phyloP scores from a whole-genome alignment of 148 eudicot genomes.

The Oxyria digyna region DNA sequence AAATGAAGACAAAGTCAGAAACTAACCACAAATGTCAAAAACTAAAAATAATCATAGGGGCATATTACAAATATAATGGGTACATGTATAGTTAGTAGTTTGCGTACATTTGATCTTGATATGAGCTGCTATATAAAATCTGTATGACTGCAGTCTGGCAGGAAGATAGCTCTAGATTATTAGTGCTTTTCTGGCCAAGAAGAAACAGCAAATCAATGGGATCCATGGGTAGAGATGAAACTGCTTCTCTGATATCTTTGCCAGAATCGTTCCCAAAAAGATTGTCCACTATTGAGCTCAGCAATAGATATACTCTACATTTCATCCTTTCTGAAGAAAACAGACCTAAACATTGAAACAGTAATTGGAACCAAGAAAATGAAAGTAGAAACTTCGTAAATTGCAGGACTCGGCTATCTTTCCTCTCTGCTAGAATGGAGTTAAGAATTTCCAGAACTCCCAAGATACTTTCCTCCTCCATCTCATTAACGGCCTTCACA shows the following conservation, averaged over 20 bases:
- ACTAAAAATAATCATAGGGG: background rate
- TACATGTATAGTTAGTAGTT: constrained; percentile 5
- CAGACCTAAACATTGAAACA: constrained; percentile 76
- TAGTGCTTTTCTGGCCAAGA: constrained; percentile 59
- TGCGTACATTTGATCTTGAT: constrained; percentile 61
- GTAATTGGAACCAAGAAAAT: constrained; percentile 69
- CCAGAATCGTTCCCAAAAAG: constrained; percentile 57
- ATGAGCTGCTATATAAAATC: constrained; percentile 56
- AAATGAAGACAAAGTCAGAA: background rate
- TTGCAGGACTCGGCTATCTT: constrained; percentile 26
- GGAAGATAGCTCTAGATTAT: constrained; percentile 40
- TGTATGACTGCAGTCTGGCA: constrained; percentile 74
- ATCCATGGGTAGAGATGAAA: constrained; percentile 64
- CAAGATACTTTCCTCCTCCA: constrained; percentile 63
- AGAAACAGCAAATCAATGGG: constrained; percentile 76
- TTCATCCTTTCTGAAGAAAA: constrained; percentile 71
- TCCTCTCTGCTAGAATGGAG: constrained; percentile 42
- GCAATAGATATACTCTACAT: constrained; percentile 49
- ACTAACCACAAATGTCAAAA: background rate
- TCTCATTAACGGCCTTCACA: constrained; percentile 32
- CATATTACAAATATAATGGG: background rate
- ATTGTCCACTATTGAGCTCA: constrained; percentile 59
- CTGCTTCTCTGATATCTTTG: constrained; percentile 54
- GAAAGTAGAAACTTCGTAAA: constrained; percentile 47
- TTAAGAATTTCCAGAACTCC: constrained; percentile 72